phyloP scores from a whole-genome alignment of 805 yeast species.

The Wickerhamomyces xylosicus region DNA sequence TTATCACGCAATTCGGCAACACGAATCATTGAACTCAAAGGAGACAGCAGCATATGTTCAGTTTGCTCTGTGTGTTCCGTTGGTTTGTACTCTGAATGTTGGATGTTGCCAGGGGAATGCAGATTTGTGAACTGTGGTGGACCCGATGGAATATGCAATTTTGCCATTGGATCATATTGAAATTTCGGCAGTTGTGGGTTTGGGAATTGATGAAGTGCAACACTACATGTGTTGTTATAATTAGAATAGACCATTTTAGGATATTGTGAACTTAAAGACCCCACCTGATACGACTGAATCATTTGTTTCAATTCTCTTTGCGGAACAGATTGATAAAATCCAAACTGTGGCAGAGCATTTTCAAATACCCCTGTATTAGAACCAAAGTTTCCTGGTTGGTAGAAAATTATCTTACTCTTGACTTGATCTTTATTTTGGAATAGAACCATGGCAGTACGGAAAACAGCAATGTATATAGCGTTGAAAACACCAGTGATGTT shows the following conservation, averaged over 20 bases:
- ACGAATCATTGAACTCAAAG: background rate
- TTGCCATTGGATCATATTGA: background rate
- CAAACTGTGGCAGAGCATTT: background rate
- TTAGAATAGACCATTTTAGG: background rate
- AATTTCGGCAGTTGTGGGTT: background rate
- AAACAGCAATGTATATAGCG: slow-evolving; percentile 77
- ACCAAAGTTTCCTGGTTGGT: slow-evolving; percentile 36
- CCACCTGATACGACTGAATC: background rate
- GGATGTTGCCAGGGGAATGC: background rate
- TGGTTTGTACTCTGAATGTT: background rate
- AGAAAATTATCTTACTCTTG: slow-evolving; percentile 44
- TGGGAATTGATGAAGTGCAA: no score
- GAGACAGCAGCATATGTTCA: background rate
- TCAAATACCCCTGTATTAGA: slow-evolving; percentile 1
- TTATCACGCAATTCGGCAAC: background rate
- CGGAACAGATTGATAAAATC: background rate
- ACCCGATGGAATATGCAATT: background rate
- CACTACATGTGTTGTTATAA: no score
- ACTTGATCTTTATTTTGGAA: slow-evolving; percentile 44
- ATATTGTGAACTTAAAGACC: no score
- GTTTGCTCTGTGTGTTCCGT: background rate
- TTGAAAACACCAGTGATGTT: slow-evolving; percentile 73
- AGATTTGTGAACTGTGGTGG: background rate
- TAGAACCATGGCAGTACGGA: slow-evolving; percentile 61
- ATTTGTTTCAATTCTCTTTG: background rate